Conservation (phyloP, 495 filamentous ascomycete genomes). For the Lindgomyces ingoldianus region DNA sequence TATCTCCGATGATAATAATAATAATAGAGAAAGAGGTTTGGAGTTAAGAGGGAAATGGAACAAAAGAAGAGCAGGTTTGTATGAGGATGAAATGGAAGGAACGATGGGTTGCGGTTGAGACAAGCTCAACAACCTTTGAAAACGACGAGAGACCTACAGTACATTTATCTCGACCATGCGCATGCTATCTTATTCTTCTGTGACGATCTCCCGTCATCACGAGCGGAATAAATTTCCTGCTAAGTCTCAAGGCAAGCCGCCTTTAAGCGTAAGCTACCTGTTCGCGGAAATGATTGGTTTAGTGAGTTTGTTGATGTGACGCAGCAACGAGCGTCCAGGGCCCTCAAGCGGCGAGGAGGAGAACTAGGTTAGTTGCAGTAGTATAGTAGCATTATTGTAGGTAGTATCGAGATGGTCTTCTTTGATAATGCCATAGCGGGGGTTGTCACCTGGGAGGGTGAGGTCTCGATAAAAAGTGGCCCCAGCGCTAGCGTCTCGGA, state of each 20-base stretch:
- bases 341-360: background rate
- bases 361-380: slow-evolving; percentile 6
- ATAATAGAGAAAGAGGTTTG: background rate
- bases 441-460: slow-evolving; percentile 23
- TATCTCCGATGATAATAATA: background rate
- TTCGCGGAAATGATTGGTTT: slow-evolving; percentile 8
- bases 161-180: slow-evolving; percentile 20
- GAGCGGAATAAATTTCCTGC: slow-evolving; percentile 9
- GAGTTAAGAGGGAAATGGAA: background rate
- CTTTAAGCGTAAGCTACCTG: slow-evolving; percentile 14
- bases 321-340: slow-evolving; percentile 12
- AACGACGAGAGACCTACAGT: slow-evolving; percentile 2
- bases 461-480: slow-evolving; percentile 22
- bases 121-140: slow-evolving; percentile 33
- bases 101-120: slow-evolving; percentile 30
- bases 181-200: background rate
- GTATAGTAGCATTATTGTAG: slow-evolving; percentile 14
- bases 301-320: slow-evolving; percentile 12
- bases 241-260: slow-evolving; percentile 3
- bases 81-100: slow-evolving; percentile 14
- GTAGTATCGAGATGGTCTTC: slow-evolving; percentile 21
- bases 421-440: slow-evolving; percentile 2
- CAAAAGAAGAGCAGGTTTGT: background rate
- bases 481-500: slow-evolving; percentile 8
- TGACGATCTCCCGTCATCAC: slow-evolving; percentile 16